Evolutionary conservation across 1,139 yeast genomes (phyloP), one percentile per base, ranked within the genome.

Genomic region (Protomyces macrosporus): DNA sequence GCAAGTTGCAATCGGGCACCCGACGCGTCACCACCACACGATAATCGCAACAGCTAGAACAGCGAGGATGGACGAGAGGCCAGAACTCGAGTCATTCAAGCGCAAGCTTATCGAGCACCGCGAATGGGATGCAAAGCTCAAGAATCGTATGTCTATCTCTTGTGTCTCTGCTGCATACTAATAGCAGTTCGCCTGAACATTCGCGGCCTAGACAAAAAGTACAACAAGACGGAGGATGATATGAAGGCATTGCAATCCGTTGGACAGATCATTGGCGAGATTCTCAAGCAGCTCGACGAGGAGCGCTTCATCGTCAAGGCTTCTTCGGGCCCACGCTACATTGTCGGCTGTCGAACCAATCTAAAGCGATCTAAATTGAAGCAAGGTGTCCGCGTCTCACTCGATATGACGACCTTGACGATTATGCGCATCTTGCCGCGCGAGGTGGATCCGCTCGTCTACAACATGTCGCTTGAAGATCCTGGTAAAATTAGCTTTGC

Each of bases 181-280:
- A 7, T 32, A 3, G 37, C 33, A 61, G 64, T 91, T 69, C 83
- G 98, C 70, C 78, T 89, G 73, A 84, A 87, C 68, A 88, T 93
- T 78, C 86, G 91, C 75, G 95, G 84, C 70, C 78, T 90, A 69
- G 97, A 90, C 69, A 85, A 84, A 72, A 87, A 87, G 69, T 93
- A 85, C 75, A 95, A 88, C 66, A 90, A 90, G 78, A 91, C 98
- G 2, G 99, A 95, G 75, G 91, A 90, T 71, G 76, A 66, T 40
- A 66, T 66, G 57, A 66, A 65, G 42, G 66, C 98, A 3, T 81
- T 95, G 69, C 99, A 95, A 76, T 87, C 96, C 67, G 96, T 95
- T 68, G 99, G 99, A 3, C 99, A 95, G 76, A 86, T 95, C 72
- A 88, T 95, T 70, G 99, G 99, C 61, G 98, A 95, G 76, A 96